These are phyloP conservation scores for Neofusicoccum laricinum DNA, from an alignment of 2,329 filamentous ascomycete genomes.

Conservation along the genomic window DNA sequence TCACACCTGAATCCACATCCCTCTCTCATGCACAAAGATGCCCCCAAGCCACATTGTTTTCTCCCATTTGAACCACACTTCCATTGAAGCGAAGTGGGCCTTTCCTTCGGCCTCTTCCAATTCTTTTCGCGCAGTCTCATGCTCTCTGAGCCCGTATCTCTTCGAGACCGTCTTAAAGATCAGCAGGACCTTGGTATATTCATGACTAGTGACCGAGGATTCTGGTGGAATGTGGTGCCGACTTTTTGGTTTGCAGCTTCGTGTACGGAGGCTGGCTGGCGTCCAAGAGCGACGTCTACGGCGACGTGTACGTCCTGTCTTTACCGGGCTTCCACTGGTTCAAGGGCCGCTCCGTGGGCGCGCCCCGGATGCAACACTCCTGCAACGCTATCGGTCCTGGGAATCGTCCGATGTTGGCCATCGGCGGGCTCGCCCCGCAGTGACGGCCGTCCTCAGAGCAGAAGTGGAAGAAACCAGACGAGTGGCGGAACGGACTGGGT, in stretches of 20 bases:
- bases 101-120: too few relatives aligned
- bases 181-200: too few relatives aligned
- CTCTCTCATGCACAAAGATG: too few relatives aligned
- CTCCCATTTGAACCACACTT: too few relatives aligned
- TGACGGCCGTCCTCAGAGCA: not conserved
- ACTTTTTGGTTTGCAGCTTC: not conserved
- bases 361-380: not conserved
- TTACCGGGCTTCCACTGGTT: conserved; percentile 12
- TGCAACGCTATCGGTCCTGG: not conserved
- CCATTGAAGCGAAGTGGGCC: too few relatives aligned
- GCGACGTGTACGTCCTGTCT: conserved; percentile 3
- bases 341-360: not conserved
- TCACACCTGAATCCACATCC: too few relatives aligned
- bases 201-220: too few relatives aligned
- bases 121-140: too few relatives aligned
- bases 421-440: not conserved
- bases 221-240: too few relatives aligned
- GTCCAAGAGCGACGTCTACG: not conserved
- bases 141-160: too few relatives aligned
- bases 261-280: not conserved
- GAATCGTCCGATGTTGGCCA: not conserved
- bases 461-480: not conserved
- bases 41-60: too few relatives aligned
- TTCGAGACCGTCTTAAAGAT: too few relatives aligned
- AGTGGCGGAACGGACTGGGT: not conserved